Base-by-base conservation (phyloP, 257 asterid species). In the Salvia miltiorrhiza region DNA sequence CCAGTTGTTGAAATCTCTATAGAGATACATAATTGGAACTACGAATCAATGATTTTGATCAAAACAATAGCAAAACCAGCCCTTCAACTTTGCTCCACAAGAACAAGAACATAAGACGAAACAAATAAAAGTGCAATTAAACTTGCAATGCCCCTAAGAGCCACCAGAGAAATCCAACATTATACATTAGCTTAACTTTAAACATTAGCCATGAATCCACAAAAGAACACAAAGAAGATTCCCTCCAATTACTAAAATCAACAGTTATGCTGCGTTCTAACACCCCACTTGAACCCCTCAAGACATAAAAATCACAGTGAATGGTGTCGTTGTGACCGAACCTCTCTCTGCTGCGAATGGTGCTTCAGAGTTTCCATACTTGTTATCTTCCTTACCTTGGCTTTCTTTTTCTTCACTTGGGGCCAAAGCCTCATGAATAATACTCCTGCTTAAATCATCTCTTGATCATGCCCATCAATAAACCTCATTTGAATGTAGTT, bases 21-120 rank as follows among this genome's bases (percentile, higher is more conserved):
- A 50, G 23, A 13, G 11, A 21, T 57, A 70, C 61, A 45, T n/a
- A 24, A 9, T n/a, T 16, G 12, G 62, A 48, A 62, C 60, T 35
- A 56, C 57, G 54, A 37, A 47, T 49, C 11, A n/a, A 69, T 61
- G 67, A 66, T 43, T 54, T 35, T 57, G 68, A 71, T 56, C 54
- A 35, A 56, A 26, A 28, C 48, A 17, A 32, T 63, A 47, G 61
- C 66, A 53, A 49, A 56, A 26, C n/a, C 43, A 26, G 49, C 26
- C 20, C 45, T 63, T 58, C 39, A 17, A 58, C 55, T 26, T 40
- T 65, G 50, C 3, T 47, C 48, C 60, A 55, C 14, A 20, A 48
- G 12, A 67, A 11, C 13, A 71, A 44, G 37, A 67, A 24, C 32
- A 43, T 39, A 33, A 16, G n/a, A 47, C 9, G 56, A 24, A 8